Percentiles rank a stretch among this genome's conserved stretches.
These are phyloP conservation scores for Agaricus bisporus DNA, from an alignment of 768 basidiomycete genomes.

Conservation along the genomic window DNA sequence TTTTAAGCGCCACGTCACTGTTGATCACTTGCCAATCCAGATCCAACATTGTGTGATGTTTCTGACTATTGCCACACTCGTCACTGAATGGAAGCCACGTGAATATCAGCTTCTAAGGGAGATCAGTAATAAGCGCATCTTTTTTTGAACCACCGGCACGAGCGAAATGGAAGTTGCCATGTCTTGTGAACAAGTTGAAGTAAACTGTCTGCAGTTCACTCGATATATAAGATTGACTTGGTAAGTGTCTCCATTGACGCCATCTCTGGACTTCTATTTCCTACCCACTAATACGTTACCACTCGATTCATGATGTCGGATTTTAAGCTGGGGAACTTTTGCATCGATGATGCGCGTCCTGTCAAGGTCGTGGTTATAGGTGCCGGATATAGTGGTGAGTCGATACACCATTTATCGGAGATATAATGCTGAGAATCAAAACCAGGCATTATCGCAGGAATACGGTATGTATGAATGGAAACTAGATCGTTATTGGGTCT, in stretches of 20 bases:
- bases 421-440: not conserved
- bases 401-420: not conserved
- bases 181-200: too few relatives aligned
- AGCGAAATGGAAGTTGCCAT: too few relatives aligned
- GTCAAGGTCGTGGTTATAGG: conserved; percentile 53
- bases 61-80: too few relatives aligned
- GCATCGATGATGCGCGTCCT: conserved; percentile 46
- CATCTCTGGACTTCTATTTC: not conserved
- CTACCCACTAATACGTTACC: not conserved
- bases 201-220: not conserved
- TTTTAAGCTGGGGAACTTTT: conserved; percentile 31
- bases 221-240: not conserved
- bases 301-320: not conserved
- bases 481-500: not conserved
- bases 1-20: not conserved
- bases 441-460: conserved; percentile 47
- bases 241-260: conserved; percentile 11
- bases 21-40: too few relatives aligned
- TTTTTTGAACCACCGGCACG: too few relatives aligned
- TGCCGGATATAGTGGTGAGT: conserved; percentile 50
- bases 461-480: conserved; percentile 29
- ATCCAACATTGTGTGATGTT: too few relatives aligned
- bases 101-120: too few relatives aligned
- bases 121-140: too few relatives aligned
- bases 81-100: too few relatives aligned